A percentile compares a stretch with the other conserved stretches of the same genome.
These are phyloP conservation scores for Stylonectria norvegica DNA, from an alignment of 2,329 filamentous ascomycete species.

Conservation along the genomic window DNA sequence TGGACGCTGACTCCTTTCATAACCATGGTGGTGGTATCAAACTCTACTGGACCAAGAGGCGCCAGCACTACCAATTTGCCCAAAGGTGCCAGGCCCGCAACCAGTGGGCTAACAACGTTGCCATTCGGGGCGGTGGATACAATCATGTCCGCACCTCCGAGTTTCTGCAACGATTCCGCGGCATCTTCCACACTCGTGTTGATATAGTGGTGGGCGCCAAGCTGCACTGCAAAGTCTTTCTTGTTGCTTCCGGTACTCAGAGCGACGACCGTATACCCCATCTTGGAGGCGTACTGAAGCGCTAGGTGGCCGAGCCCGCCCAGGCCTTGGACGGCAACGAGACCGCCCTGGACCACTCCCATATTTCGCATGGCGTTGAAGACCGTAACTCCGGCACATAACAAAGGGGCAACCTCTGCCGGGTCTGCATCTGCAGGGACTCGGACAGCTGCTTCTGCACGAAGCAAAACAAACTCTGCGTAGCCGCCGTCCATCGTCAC, in stretches of 20 bases:
- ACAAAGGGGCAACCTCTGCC: not conserved
- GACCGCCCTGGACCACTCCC: conserved; percentile 47
- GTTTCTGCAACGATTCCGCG: conserved; percentile 44
- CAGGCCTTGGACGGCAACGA: conserved; percentile 63
- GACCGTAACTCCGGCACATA: conserved; percentile 46
- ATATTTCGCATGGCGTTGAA: conserved; percentile 58
- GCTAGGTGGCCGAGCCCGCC: conserved; percentile 75
- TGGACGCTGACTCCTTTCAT: conserved; percentile 56
- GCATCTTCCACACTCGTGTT: conserved; percentile 51
- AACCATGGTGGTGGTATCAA: conserved; percentile 43
- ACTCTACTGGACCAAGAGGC: conserved; percentile 41
- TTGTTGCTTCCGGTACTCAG: conserved; percentile 65
- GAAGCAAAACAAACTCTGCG: not conserved
- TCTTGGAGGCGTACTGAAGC: conserved; percentile 70
- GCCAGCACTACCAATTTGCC: conserved; percentile 61
- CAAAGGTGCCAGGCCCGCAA: conserved; percentile 48
- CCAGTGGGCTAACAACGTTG: conserved; percentile 49
- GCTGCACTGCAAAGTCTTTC: conserved; percentile 57
- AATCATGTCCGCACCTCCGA: conserved; percentile 61
- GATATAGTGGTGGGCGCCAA: conserved; percentile 45
- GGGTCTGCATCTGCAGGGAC: not conserved
- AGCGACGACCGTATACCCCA: conserved; percentile 71
- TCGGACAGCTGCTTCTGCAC: not conserved
- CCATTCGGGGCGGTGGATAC: conserved; percentile 62
- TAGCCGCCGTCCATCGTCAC: not conserved